Base-by-base conservation (phyloP, 2,329 filamentous ascomycete species). In the Penicillium olsonii region DNA sequence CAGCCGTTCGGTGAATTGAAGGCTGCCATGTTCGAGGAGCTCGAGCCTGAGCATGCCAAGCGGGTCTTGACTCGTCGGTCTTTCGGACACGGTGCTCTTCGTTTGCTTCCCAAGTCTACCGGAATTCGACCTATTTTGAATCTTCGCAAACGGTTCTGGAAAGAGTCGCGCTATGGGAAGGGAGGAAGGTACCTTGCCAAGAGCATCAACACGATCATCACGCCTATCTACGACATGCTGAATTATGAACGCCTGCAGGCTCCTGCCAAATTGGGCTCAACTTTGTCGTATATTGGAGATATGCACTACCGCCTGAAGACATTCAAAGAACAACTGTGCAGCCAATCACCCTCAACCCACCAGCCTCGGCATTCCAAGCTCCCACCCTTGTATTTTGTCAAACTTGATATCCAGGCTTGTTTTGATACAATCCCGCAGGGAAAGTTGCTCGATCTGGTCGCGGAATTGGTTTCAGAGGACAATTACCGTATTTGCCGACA, bases 391-490 rank as follows among this genome's bases (percentile, higher is more conserved):
- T 97, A 88, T 70, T 95, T 97, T 70, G 92, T 86, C 52, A 99
- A 99, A 67, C 78, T 95, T 11, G 94, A 99, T 64, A 92, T 99
- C 17, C 83, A 89, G 66, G 84, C 90, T 2, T 95, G 92, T 60
- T 99, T 96, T 67, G 94, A 99, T 69, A 96, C 88, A 0, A 96
- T 99, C 37, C 94, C 94, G 0, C 94, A 97, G 67, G 72, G 80
- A 20, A 82, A 84, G 1, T 76, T 97, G 15, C 65, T 96, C 27
- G 67, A 77, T 19, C 75, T 97, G 20, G 80, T 95, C 55, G 73
- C 78, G 35, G 66, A 69, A 56, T 50, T 84, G 65, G 44, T 83
- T 81, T 56, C 82, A 69, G 55, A 87, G 49, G 70, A 78, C 3
- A 73, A 75, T 18, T 99, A 99, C 65, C 78, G 80, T 7, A 79